Evolutionary conservation across 495 filamentous ascomycete species (phyloP), one percentile per base, ranked within the genome.

Genomic region (Platismatia glauca): DNA sequence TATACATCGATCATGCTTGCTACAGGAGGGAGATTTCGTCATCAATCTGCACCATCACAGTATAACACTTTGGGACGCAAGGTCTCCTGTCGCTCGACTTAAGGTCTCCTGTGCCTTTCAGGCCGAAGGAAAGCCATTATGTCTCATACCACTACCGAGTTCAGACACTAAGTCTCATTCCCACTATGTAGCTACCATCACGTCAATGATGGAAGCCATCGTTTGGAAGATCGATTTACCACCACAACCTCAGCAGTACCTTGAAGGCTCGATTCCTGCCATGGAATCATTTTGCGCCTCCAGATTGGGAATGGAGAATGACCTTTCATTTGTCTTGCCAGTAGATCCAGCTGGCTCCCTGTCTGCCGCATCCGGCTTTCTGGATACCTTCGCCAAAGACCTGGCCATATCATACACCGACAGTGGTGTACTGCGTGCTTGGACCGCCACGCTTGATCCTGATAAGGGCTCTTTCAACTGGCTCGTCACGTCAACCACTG

Each of bases 361-460:
- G 53, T 79, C 84, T 16, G 76, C 85, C 31, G 80, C 84, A 29
- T 89, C 89, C n/a, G 89, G 86, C 7, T 95, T 90, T 62, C 80
- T 96, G 55, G 92, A 96, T 69, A 82, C 87, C 0, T 96, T 96
- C 71, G 89, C 91, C 16, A 84, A 87, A 35, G 91, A 96, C 66
- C 86, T 96, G 55, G 91, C 89, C 13, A 85, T 96, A 33, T 92
- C 93, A 4, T 95, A 94, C 69, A 93, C 89, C 1, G 76, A 83
- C 18, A 83, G 78, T 29, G 93, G 93, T 8, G 73, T 86, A 27
- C 78, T 97, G 41, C 82, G 84, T 56, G 92, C 92, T 38, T 96
- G 92, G 91, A 89, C 91, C 13, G 91, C 90, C 12, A 83, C 86
- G 62, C 81, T 96, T 43, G 81, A 89, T 65, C 73, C 74, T 16